phyloP scores from a whole-genome alignment of 2,329 filamentous ascomycete genomes.

The Hortaea werneckii region DNA sequence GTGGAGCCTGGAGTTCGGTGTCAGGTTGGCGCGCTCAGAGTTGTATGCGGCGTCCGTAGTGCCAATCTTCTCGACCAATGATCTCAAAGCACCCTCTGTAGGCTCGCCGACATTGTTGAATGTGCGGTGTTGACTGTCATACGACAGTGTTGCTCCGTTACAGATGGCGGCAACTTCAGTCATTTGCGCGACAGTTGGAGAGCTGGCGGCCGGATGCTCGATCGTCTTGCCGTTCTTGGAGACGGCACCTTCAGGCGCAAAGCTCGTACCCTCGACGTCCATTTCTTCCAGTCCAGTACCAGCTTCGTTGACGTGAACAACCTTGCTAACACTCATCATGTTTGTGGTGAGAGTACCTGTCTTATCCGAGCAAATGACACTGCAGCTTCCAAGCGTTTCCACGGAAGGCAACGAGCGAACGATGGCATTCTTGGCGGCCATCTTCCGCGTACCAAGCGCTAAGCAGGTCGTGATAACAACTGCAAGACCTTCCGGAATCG shows the following conservation, averaged over 20 bases:
- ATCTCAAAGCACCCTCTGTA: constrained; percentile 85
- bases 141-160: constrained; percentile 77
- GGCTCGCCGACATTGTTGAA: constrained; percentile 86
- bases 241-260: constrained; percentile 71
- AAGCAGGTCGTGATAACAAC: constrained; percentile 99
- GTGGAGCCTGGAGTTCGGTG: constrained; percentile 57
- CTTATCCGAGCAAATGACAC: constrained; percentile 98
- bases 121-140: constrained; percentile 62
- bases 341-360: constrained; percentile 97
- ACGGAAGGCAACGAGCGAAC: constrained; percentile 94
- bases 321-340: constrained; percentile 95
- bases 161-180: constrained; percentile 62
- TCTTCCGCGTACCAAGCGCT: constrained; percentile 90
- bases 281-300: constrained; percentile 73
- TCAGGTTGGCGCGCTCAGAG: constrained; percentile 36
- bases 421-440: constrained; percentile 97
- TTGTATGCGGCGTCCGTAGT: constrained; percentile 59
- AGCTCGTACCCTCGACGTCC: constrained; percentile 86
- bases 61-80: constrained; percentile 88
- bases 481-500: constrained; percentile 92
- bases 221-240: constrained; percentile 55
- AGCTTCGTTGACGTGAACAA: constrained; percentile 69
- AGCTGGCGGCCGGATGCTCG: constrained; percentile 58
- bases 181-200: constrained; percentile 71
- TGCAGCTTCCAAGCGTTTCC: constrained; percentile 96